phyloP scores from a whole-genome alignment of 75 land plant genomes.

The Ceratopteris richardii region DNA sequence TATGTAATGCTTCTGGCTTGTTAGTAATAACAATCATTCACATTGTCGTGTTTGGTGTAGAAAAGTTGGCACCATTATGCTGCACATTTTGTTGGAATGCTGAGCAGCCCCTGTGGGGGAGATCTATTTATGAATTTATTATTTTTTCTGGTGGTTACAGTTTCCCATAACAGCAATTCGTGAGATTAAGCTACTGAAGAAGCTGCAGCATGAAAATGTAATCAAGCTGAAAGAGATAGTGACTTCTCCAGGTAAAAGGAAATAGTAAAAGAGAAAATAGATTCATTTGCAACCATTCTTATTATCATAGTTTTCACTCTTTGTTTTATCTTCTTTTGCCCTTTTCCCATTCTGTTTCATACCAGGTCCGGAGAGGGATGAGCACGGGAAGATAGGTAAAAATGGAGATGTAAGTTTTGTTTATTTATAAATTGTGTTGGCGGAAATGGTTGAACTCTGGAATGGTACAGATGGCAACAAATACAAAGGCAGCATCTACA shows the following conservation, averaged over 20 bases:
- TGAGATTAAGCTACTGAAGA: conserved; percentile 93
- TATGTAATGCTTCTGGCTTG: too few relatives aligned
- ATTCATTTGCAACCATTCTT: too few relatives aligned
- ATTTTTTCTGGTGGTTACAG: too few relatives aligned
- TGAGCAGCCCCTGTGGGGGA: too few relatives aligned
- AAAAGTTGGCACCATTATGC: too few relatives aligned
- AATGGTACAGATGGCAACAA: conserved; percentile 65
- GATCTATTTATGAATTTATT: too few relatives aligned
- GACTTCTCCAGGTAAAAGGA: conserved; percentile 64
- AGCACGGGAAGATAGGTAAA: conserved; percentile 55
- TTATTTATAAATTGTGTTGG: background rate
- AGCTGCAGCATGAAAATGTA: conserved; percentile 85
- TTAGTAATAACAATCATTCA: too few relatives aligned
- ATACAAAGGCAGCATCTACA: conserved; percentile 88
- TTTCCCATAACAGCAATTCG: conserved; percentile 95
- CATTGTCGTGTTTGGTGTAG: too few relatives aligned
- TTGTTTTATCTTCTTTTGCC: background rate
- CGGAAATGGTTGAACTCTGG: too few relatives aligned
- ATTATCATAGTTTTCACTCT: background rate
- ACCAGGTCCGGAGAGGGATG: conserved; percentile 72
- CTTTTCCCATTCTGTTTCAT: background rate
- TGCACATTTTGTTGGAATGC: too few relatives aligned
- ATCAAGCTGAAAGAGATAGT: conserved; percentile 91
- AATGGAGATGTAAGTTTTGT: background rate
- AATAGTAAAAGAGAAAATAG: background rate